These are phyloP conservation scores for Phytopythium montanum DNA, from an alignment of 352 stramenopile species.

Conservation along the genomic window DNA sequence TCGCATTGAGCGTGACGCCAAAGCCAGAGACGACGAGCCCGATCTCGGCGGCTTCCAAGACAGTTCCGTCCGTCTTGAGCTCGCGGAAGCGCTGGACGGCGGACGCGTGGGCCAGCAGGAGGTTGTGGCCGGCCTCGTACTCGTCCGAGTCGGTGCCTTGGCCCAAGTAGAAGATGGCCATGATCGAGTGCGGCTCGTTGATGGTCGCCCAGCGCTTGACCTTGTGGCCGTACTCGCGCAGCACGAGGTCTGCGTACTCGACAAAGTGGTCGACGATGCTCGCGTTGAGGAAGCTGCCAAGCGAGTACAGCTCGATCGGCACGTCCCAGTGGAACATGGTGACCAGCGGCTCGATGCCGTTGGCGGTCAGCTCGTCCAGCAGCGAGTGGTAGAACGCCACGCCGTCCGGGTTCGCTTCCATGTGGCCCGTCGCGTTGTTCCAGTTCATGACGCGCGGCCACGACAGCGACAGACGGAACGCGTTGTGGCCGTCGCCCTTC, in stretches of 20 bases:
- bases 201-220: conserved; percentile 94
- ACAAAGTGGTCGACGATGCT: conserved; percentile 70
- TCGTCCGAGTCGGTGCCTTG: conserved; percentile 26
- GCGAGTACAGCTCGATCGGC: conserved; percentile 65
- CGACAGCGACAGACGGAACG: conserved; percentile 91
- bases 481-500: conserved; percentile 84
- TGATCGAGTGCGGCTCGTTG: conserved; percentile 91
- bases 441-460: conserved; percentile 88
- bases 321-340: conserved; percentile 95
- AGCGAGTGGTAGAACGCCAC: conserved; percentile 91
- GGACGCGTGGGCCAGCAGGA: conserved; percentile 89
- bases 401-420: conserved; percentile 77
- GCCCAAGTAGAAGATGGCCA: conserved; percentile 73
- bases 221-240: conserved; percentile 87
- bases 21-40: conserved; percentile 90
- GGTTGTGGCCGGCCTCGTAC: conserved; percentile 78
- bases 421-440: conserved; percentile 46
- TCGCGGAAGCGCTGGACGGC: conserved; percentile 84
- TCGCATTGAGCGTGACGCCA: conserved; percentile 71
- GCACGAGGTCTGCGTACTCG: conserved; percentile 90
- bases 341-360: conserved; percentile 84
- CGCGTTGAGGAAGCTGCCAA: conserved; percentile 41
- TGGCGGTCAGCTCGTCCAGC: conserved; percentile 70
- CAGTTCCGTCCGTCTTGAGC: conserved; percentile 41
- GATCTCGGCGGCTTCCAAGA: conserved; percentile 64